Conservation (phyloP, 148 eudicot genomes). For the Camellia granthamiana region DNA sequence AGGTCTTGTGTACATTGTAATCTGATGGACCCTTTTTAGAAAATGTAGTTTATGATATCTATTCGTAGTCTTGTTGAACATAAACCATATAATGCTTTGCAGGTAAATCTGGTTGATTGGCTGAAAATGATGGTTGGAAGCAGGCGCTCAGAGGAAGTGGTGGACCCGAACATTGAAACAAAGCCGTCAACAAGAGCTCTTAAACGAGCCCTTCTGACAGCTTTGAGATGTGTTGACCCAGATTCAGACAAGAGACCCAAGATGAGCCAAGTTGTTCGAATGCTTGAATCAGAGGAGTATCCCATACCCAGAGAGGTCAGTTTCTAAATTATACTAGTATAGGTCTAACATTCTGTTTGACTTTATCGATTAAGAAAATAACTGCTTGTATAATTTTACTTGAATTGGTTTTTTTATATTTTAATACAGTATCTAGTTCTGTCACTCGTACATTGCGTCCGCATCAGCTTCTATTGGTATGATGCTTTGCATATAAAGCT, state of each 20-base stretch:
- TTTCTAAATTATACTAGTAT: constrained; percentile 7
- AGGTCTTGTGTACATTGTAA: not conserved
- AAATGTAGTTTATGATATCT: not conserved
- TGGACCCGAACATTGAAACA: constrained; percentile 55
- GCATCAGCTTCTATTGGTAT: not conserved
- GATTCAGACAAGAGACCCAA: constrained; percentile 69
- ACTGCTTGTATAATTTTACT: not conserved
- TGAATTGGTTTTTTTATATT: not conserved
- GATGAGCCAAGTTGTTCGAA: constrained; percentile 72
- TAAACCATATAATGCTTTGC: constrained; percentile 19
- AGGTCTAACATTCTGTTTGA: not conserved
- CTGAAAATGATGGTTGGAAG: constrained; percentile 77
- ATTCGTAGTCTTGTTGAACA: not conserved
- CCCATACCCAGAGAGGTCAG: constrained; percentile 73
- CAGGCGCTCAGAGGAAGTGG: constrained; percentile 68
- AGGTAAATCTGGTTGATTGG: constrained; percentile 79
- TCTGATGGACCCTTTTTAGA: not conserved
- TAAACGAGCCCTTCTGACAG: constrained; percentile 62
- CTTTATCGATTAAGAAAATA: not conserved
- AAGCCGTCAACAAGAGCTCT: constrained; percentile 63
- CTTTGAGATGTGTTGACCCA: constrained; percentile 69
- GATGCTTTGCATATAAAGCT: not conserved
- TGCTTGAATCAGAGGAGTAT: constrained; percentile 77
- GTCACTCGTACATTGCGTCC: not conserved
- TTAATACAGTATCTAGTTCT: not conserved